Conservation (phyloP, 2,329 filamentous ascomycete genomes). For the Monosporascus sp. region DNA sequence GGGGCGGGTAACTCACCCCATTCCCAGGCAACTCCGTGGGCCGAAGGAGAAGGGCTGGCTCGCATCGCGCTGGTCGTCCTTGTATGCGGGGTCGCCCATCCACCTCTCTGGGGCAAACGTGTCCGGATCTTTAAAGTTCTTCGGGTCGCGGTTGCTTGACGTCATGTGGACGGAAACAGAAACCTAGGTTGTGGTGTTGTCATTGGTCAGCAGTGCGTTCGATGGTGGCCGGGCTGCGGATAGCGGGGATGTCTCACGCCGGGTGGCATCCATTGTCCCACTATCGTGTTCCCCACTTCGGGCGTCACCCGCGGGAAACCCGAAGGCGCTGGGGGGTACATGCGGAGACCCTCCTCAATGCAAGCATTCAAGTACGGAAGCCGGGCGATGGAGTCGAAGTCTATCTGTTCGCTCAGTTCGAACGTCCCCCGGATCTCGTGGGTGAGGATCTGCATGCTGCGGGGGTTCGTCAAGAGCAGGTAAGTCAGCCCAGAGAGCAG, state of each 20-base stretch:
- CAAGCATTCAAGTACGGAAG: constrained; percentile 20
- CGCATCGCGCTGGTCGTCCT: constrained; percentile 14
- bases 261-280: constrained; percentile 1
- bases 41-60: constrained; percentile 16
- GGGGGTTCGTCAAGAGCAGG: constrained; percentile 20
- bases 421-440: constrained; percentile 25
- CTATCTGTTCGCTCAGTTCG: constrained; percentile 19
- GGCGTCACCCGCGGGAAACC: constrained; percentile 5
- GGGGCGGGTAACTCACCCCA: background rate
- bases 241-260: no score
- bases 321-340: constrained; percentile 9
- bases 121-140: constrained; percentile 14
- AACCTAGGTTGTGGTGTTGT: background rate
- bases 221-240: no score
- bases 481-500: constrained; percentile 23
- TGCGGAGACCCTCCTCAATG: constrained; percentile 9
- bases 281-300: constrained; percentile 11
- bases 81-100: constrained; percentile 13
- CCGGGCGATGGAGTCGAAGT: constrained; percentile 7
- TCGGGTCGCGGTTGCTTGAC: constrained; percentile 8
- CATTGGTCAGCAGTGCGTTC: no score
- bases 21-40: constrained; percentile 17
- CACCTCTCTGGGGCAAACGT: constrained; percentile 17
- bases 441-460: constrained; percentile 17
- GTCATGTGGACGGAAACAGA: constrained; percentile 11